phyloP scores from a whole-genome alignment of 345 rosid species.

The Gynandropsis gynandra region DNA sequence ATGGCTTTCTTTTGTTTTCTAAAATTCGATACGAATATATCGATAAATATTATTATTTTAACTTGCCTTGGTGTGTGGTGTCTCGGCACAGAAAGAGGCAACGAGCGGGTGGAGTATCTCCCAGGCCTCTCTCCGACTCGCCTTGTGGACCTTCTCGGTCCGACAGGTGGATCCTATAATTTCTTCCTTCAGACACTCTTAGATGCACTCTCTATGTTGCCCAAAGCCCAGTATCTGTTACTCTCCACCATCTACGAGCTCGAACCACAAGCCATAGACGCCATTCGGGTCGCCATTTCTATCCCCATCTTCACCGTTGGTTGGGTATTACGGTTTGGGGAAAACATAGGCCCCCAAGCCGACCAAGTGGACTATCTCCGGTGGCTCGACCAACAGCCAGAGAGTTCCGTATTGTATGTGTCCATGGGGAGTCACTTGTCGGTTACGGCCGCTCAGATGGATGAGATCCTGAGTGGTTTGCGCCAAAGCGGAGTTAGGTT shows the following conservation, averaged over 20 bases:
- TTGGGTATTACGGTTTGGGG: neutral
- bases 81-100: too few species aligned
- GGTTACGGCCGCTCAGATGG: slow-evolving; percentile 22
- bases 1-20: neutral
- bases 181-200: neutral
- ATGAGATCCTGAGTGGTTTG: slow-evolving; percentile 26
- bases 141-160: slow-evolving; percentile 12
- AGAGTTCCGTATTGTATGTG: slow-evolving; percentile 26
- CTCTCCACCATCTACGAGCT: slow-evolving; percentile 27
- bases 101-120: neutral
- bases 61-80: too few species aligned
- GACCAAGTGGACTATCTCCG: slow-evolving; percentile 1
- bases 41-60: too few species aligned
- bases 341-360: too few species aligned
- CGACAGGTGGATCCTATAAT: neutral
- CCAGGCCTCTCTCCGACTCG: slow-evolving; percentile 14
- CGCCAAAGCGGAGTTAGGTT: slow-evolving; percentile 11
- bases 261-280: slow-evolving; percentile 18
- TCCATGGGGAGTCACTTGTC: slow-evolving; percentile 26
- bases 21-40: too few species aligned
- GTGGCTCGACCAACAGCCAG: slow-evolving; percentile 31
- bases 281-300: neutral
- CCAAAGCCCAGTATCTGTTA: slow-evolving; percentile 23
- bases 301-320: neutral
- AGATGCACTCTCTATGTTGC: slow-evolving; percentile 1